phyloP scores from a whole-genome alignment of 495 filamentous ascomycete genomes.

The Aspergillus saccharolyticus region DNA sequence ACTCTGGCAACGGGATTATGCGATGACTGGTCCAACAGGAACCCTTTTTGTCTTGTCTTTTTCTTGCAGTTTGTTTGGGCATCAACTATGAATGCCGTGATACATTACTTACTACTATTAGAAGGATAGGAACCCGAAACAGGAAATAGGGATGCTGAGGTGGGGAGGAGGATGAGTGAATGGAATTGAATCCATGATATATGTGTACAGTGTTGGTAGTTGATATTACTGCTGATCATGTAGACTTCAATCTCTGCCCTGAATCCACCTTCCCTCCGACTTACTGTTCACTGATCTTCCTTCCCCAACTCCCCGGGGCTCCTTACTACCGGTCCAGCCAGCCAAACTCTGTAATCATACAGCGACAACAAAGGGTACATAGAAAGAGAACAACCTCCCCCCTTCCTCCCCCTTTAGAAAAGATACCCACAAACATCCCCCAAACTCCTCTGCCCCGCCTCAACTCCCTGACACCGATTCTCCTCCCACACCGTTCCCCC shows the following conservation, averaged over 20 bases:
- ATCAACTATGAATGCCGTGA: slow-evolving; percentile 9
- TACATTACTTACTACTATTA: slow-evolving; percentile 10
- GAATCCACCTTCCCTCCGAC: no score
- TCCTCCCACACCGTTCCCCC: slow-evolving; percentile 24
- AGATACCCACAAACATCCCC: slow-evolving; percentile 10
- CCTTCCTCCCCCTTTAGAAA: neutral
- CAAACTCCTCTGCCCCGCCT: slow-evolving; percentile 10
- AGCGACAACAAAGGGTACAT: no score
- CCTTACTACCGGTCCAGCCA: no score
- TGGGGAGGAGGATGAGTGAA: no score
- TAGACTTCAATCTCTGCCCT: no score
- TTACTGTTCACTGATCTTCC: no score
- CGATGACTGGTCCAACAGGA: neutral
- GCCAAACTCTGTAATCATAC: no score
- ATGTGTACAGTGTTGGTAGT: neutral
- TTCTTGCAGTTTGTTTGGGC: slow-evolving; percentile 12
- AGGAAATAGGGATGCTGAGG: no score
- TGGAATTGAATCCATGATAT: neutral
- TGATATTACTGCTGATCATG: no score
- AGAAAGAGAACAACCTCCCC: no score
- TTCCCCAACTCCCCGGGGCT: no score
- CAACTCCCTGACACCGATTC: slow-evolving; percentile 21
- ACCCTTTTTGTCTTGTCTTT: slow-evolving; percentile 8
- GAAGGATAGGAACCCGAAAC: slow-evolving; percentile 11
- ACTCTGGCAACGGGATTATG: neutral